These are phyloP conservation scores for Quercus parvula DNA, from an alignment of 306 rosid genomes.

Conservation along the genomic window DNA sequence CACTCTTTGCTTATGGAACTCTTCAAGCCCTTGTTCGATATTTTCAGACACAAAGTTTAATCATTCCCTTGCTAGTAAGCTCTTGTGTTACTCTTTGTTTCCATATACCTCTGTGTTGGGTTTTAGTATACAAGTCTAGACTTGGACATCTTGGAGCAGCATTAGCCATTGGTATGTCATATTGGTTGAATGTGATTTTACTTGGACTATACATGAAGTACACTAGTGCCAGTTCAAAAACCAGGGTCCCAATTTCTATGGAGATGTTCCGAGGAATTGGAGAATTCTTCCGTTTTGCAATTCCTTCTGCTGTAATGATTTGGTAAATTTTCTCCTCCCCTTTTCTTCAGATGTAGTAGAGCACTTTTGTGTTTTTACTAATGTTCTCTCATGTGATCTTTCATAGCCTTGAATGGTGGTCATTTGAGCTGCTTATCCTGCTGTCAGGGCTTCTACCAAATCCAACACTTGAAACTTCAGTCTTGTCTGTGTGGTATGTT, in stretches of 20 bases:
- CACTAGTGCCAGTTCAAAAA: constrained; percentile 50
- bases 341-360: constrained; percentile 24
- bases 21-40: constrained; percentile 49
- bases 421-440: constrained; percentile 56
- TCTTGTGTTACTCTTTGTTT: constrained; percentile 39
- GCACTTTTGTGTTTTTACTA: neutral
- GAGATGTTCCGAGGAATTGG: constrained; percentile 26
- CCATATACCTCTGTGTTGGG: constrained; percentile 54
- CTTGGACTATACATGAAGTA: constrained; percentile 30
- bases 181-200: constrained; percentile 47
- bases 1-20: constrained; percentile 43
- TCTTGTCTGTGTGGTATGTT: constrained; percentile 53
- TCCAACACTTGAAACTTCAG: constrained; percentile 57
- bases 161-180: constrained; percentile 33
- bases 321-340: constrained; percentile 41
- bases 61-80: constrained; percentile 39
- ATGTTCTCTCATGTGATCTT: neutral
- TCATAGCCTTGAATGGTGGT: constrained; percentile 67
- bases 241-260: constrained; percentile 28
- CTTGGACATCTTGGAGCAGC: constrained; percentile 60
- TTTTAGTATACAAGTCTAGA: constrained; percentile 30
- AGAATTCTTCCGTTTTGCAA: constrained; percentile 45
- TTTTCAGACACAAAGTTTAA: constrained; percentile 51
- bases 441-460: constrained; percentile 60
- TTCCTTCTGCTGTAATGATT: constrained; percentile 64